phyloP scores from a whole-genome alignment of 345 rosid species.

The Eucalyptus rudis region DNA sequence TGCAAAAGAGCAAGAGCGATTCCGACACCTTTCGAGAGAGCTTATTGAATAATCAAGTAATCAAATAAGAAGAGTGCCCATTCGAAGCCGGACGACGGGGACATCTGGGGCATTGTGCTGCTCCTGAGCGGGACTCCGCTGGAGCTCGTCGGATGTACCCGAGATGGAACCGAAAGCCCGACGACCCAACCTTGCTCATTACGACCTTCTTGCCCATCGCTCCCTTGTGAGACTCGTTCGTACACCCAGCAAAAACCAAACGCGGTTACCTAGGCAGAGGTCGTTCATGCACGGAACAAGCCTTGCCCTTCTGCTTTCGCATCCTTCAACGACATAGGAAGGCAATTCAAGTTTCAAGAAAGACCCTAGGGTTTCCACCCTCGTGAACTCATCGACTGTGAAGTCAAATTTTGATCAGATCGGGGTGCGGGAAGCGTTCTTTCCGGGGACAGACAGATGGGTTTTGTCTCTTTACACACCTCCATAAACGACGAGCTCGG shows the following conservation, averaged over 20 bases:
- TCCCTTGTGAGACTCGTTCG: background rate
- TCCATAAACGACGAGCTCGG: background rate
- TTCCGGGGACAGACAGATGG: background rate
- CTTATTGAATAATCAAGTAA: background rate
- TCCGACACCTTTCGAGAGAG: background rate
- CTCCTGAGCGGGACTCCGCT: constrained; percentile 29
- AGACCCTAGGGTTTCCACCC: background rate
- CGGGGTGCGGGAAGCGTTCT: background rate
- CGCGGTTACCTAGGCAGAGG: background rate
- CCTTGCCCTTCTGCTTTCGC: background rate
- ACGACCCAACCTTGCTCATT: constrained; percentile 1
- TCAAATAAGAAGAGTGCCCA: constrained; percentile 33
- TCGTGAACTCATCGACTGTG: background rate
- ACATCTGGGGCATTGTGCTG: constrained; percentile 36
- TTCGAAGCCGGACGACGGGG: constrained; percentile 40
- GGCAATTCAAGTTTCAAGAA: background rate
- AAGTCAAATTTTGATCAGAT: background rate
- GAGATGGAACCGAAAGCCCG: constrained; percentile 21
- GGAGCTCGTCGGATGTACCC: constrained; percentile 22
- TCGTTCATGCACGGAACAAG: background rate
- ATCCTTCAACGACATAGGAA: background rate
- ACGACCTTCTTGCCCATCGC: background rate
- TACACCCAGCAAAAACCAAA: background rate
- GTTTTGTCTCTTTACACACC: background rate
- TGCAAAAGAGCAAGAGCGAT: background rate